Evolutionary conservation across 1,284 basidiomycete species (phyloP), one percentile per base, ranked within the genome.

Genomic region (Xanthoconium separans): DNA sequence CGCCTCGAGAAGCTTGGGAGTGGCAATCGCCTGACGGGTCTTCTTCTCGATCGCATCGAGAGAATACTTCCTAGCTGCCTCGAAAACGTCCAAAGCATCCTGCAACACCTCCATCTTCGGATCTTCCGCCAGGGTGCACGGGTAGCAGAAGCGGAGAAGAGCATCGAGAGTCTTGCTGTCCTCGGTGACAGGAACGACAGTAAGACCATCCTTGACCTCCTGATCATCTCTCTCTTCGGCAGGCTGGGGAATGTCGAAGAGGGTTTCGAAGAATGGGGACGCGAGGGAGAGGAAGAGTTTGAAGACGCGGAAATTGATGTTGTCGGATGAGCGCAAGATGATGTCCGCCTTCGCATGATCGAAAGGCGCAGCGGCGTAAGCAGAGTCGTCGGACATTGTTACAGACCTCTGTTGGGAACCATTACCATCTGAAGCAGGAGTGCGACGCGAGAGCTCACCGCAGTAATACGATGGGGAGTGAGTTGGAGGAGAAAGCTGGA

Each of bases 301-400:
- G 70, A 77, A 77, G 13, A 75, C 69, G n/a, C 60, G 54, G 8
- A 60, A 62, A 29, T 62, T 42, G 20, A 57, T n/a, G 40, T 71
- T 68, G 61, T 80, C 79, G 6, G 77, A 76, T 6, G 79, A 78
- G 36, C 75, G 73, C 20, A 81, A 18, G 27, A 60, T 57, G 39
- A 60, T 34, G 10, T 60, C 58, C 4, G 58, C 59, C 33, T 61
- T 53, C 16, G 43, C 33, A 8, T 65, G 66, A 36, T 65, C 44
- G 45, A 65, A 65, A 2, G 65, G 66, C 5, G 57, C 39, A n/a
- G 52, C 20, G 13, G 66, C 62, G 16, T 48, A 55, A n/a, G n/a
- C 27, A 27, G 27, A 27, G 6, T 27, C 27, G 27, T 27, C 5
- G 4, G 44, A 37, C 48, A 50, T 54, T 27, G 16, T 36, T 11